Conservation (phyloP, 2,329 filamentous ascomycete species). For the Macrophomina phaseolina region DNA sequence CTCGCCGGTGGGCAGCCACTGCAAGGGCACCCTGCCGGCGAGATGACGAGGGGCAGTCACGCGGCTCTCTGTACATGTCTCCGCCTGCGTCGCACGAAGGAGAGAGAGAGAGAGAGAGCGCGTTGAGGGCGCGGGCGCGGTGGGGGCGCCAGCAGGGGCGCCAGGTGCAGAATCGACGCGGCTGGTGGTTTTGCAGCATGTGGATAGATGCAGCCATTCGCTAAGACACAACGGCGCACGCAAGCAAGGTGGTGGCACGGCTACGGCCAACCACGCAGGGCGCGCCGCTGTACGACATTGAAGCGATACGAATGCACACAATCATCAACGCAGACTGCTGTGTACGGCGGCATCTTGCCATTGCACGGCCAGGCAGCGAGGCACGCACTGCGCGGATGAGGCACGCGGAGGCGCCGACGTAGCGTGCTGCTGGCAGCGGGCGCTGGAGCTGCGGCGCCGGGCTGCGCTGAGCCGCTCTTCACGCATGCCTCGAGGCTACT, state of each 20-base stretch:
- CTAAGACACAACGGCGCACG: conserved; percentile 15
- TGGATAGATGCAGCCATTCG: conserved; percentile 12
- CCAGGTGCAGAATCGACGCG: conserved; percentile 12
- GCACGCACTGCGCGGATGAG: conserved; percentile 5
- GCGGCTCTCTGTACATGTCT: conserved; percentile 8
- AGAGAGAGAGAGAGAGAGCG: conserved; percentile 14
- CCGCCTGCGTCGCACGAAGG: conserved; percentile 14
- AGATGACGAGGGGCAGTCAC: conserved; percentile 21
- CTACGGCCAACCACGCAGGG: conserved; percentile 20
- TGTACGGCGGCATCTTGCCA: conserved; percentile 1
- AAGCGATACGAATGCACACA: conserved; percentile 17
- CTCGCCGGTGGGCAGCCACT: conserved; percentile 2
- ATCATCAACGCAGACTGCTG: conserved; percentile 16
- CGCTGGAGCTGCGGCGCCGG: conserved; percentile 3
- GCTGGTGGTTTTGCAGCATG: conserved; percentile 13
- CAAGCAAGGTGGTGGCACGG: conserved; percentile 21
- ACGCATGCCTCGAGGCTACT: background rate
- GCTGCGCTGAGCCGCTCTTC: conserved; percentile 1
- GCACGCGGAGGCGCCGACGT: conserved; percentile 21
- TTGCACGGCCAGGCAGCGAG: conserved; percentile 6
- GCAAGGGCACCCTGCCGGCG: conserved; percentile 18
- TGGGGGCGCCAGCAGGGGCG: background rate
- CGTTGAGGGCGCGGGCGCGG: conserved; percentile 5
- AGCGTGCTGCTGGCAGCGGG: conserved; percentile 10
- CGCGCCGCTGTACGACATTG: conserved; percentile 18